Evolutionary conservation across 257 asterid species (phyloP).

Genomic region (Linaria vulgaris): DNA sequence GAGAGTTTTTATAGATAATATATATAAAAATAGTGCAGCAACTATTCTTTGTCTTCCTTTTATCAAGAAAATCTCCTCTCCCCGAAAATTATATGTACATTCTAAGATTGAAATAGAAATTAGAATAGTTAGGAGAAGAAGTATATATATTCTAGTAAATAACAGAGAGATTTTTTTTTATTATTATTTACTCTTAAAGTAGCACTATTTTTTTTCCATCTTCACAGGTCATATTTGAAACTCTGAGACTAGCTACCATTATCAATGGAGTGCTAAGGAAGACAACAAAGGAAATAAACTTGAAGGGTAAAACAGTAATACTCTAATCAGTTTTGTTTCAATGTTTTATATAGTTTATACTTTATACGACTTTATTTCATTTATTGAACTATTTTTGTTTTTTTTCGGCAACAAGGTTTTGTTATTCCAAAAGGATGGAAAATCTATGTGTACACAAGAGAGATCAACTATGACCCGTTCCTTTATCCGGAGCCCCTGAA

Average conservation of each 20-base stretch:
- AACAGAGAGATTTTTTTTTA: not conserved
- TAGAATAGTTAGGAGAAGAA: too few relatives aligned
- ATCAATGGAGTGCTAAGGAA: constrained; percentile 68
- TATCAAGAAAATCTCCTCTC: too few relatives aligned
- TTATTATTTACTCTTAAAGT: not conserved
- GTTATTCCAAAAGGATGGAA: constrained; percentile 78
- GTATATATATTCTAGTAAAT: too few relatives aligned
- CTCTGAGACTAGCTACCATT: constrained; percentile 63
- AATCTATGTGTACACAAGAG: constrained; percentile 71
- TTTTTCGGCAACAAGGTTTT: constrained; percentile 40
- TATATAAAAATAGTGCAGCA: too few relatives aligned
- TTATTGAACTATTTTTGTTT: not conserved
- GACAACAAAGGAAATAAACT: constrained; percentile 52
- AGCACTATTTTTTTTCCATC: not conserved
- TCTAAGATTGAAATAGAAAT: too few relatives aligned
- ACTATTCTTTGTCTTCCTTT: too few relatives aligned
- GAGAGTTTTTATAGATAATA: too few relatives aligned
- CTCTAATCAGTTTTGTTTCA: not conserved
- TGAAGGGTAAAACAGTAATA: constrained; percentile 47
- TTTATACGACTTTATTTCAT: not conserved
- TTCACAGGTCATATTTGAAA: constrained; percentile 56
- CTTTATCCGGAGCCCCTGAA: constrained; percentile 60
- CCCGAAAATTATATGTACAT: too few relatives aligned
- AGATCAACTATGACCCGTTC: constrained; percentile 68
- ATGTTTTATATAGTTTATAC: not conserved